Evolutionary conservation across 129 eudicot species (phyloP).

Genomic region (Silybum marianum): DNA sequence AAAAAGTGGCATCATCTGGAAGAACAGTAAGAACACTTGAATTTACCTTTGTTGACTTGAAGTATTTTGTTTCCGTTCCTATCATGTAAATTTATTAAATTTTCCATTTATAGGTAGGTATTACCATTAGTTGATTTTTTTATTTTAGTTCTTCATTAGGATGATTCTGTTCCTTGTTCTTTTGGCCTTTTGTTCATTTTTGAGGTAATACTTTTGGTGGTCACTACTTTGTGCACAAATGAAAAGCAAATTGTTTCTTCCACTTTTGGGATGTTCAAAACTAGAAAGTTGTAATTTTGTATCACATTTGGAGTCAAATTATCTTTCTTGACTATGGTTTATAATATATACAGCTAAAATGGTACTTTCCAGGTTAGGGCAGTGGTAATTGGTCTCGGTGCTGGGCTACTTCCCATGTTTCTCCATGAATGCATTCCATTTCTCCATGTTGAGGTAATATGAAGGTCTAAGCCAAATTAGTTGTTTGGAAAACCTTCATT

Average conservation of each 20-base stretch:
- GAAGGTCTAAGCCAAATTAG: background rate
- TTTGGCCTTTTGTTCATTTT: background rate
- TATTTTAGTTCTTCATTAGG: background rate
- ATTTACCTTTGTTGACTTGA: background rate
- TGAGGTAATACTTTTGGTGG: background rate
- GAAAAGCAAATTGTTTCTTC: background rate
- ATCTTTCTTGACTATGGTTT: background rate
- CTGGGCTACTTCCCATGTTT: slow-evolving; percentile 96
- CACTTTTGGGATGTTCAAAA: background rate
- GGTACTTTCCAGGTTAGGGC: slow-evolving; percentile 60
- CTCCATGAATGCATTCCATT: slow-evolving; percentile 61
- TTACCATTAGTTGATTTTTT: background rate
- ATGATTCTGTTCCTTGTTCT: background rate
- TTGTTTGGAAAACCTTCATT: background rate
- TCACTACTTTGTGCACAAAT: background rate
- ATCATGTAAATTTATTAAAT: background rate
- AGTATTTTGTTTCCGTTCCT: slow-evolving; percentile 11
- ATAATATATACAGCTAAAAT: slow-evolving; percentile 12
- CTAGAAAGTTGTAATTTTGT: background rate
- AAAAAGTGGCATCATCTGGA: slow-evolving; percentile 48
- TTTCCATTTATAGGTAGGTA: background rate
- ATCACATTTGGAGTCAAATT: background rate
- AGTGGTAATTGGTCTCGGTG: slow-evolving; percentile 94
- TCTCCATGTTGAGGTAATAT: slow-evolving; percentile 67
- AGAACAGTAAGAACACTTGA: slow-evolving; percentile 47